Evolutionary conservation across 23 red algal genomes (phyloP).

Genomic region (Agarophyton chilense): DNA sequence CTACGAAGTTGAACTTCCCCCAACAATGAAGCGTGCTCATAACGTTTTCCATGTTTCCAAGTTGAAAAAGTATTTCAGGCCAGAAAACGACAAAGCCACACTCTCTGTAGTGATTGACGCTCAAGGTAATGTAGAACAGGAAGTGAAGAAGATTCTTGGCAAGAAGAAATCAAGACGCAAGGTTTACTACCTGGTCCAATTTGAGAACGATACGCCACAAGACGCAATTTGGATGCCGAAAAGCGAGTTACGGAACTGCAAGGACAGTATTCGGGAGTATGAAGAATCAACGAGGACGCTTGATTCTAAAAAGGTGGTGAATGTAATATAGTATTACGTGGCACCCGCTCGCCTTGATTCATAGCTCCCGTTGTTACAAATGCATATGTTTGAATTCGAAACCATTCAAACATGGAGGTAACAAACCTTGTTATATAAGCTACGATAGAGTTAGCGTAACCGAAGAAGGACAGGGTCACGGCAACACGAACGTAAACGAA

Average conservation of each 20-base stretch:
- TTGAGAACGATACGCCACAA: background rate
- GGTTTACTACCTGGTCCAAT: conserved; percentile 15
- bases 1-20: conserved; percentile 31
- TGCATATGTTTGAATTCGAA: no score
- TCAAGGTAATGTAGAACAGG: conserved; percentile 39
- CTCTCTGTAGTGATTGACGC: conserved; percentile 41
- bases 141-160: conserved; percentile 1
- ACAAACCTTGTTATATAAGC: no score
- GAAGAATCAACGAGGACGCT: conserved; percentile 7
- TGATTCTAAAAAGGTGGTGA: background rate
- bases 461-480: no score
- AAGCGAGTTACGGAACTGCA: conserved; percentile 8
- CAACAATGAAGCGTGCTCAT: conserved; percentile 29
- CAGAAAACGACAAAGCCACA: background rate
- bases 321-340: background rate
- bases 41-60: conserved; percentile 48
- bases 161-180: conserved; percentile 6
- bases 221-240: conserved; percentile 37
- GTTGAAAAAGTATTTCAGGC: background rate
- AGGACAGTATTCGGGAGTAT: background rate
- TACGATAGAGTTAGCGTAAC: no score
- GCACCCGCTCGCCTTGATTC: background rate
- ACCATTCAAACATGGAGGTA: no score
- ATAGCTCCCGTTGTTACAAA: no score
- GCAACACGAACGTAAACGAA: no score